Base-by-base conservation (phyloP, 2,329 filamentous ascomycete genomes). In the Polychaeton citri region DNA sequence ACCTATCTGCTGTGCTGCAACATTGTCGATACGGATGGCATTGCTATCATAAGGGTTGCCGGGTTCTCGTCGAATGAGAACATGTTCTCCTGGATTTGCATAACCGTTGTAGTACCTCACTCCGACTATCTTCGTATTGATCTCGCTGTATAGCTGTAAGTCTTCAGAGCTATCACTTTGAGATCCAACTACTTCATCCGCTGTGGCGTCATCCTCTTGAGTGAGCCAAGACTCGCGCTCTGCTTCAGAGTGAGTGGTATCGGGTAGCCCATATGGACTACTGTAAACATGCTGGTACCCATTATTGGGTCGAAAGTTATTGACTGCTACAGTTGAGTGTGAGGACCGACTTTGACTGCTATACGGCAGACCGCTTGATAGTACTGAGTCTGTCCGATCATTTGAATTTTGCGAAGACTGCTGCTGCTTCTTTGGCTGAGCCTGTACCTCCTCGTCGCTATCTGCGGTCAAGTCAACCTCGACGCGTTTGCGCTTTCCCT, bases 21-120 rank as follows among this genome's bases (percentile, higher is more conserved):
- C 81, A 54, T 90, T 92, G 48, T 81, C 69, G 1, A 92, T 73
- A 4, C 75, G 72, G 38, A 92, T 84, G 0, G 84, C 84, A 58
- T 90, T 90, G 5, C 46, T 43, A 51, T 90, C 82, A 34, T 55
- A 58, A 43, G 60, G 64, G 49, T 88, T 88, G 1, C 57, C 50
- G 2, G 80, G 77, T 50, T 88, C 79, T 50, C 82, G 65, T 21
- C 62, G 64, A 36, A 79, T 61, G 32, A 77, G 55, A 2, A 83
- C 74, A 36, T 70, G 64, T 52, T 84, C 79, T 17, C 76, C 76
- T 2, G 64, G 46, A 6, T 68, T 76, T 10, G 77, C 78, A 44
- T 68, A 63, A 2, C 79, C 79, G 37, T 57, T 58, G 53, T 84
- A 83, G 51, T 73, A 81, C 31, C 61, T 66, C 41, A 59, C 69